These are phyloP conservation scores for Entoloma clypeatum DNA, from an alignment of 1,284 basidiomycete genomes.

Conservation along the genomic window DNA sequence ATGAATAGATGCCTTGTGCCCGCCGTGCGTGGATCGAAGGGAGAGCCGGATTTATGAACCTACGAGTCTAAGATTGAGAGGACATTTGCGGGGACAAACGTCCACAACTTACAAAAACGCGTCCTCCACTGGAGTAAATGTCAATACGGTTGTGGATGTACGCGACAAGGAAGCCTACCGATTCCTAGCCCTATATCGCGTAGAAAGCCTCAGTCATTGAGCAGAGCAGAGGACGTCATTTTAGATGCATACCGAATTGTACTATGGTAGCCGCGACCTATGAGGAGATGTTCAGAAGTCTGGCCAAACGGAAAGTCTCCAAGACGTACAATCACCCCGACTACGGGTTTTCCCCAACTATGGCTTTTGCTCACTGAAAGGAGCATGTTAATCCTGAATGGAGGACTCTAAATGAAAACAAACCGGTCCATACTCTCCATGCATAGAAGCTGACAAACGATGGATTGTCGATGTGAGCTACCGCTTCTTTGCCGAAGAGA, in stretches of 20 bases:
- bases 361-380: not conserved
- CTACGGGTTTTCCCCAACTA: not conserved
- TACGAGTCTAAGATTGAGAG: too few species aligned
- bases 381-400: not conserved
- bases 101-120: not conserved
- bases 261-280: conserved; percentile 2
- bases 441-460: conserved; percentile 2
- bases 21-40: not conserved
- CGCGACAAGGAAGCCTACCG: too few species aligned
- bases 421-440: conserved; percentile 7
- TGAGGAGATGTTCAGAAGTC: not conserved
- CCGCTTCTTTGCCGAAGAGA: too few species aligned
- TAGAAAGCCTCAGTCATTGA: not conserved
- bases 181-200: conserved; percentile 5
- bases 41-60: not conserved
- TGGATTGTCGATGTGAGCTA: too few species aligned
- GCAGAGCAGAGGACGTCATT: not conserved
- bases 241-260: conserved; percentile 1
- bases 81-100: too few species aligned
- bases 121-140: not conserved
- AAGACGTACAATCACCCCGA: conserved; percentile 3
- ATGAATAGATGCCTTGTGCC: conserved; percentile 2
- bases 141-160: too few species aligned
- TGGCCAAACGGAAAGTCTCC: not conserved
- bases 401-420: not conserved